Percentiles rank a stretch among this genome's conserved stretches.
phyloP scores from a whole-genome alignment of 495 filamentous ascomycete species.

The Halenospora varia region DNA sequence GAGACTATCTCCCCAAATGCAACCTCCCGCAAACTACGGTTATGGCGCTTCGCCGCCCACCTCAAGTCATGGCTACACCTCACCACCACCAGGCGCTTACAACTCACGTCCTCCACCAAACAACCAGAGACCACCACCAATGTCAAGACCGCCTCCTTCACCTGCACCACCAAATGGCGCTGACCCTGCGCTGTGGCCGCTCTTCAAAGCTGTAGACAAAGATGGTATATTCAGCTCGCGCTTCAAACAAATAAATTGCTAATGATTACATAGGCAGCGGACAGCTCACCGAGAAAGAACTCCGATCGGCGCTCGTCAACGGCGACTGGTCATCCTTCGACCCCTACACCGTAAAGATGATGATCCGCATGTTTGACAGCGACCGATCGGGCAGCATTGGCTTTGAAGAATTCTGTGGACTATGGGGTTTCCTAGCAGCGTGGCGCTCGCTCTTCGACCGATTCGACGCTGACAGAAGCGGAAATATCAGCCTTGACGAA shows the following conservation, averaged over 20 bases:
- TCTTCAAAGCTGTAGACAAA: constrained; percentile 91
- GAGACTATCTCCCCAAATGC: constrained; percentile 21
- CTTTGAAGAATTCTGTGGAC: constrained; percentile 91
- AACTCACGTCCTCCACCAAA: constrained; percentile 37
- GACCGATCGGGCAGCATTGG: constrained; percentile 84
- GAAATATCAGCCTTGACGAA: constrained; percentile 80
- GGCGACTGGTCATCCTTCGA: constrained; percentile 94
- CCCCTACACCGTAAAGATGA: constrained; percentile 94
- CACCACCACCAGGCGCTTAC: constrained; percentile 38
- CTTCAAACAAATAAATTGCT: not conserved
- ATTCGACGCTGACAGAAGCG: constrained; percentile 84
- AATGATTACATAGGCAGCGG: constrained; percentile 55
- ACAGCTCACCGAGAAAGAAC: constrained; percentile 80
- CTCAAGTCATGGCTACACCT: constrained; percentile 26
- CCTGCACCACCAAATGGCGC: constrained; percentile 59
- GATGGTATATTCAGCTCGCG: too few relatives aligned
- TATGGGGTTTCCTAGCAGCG: constrained; percentile 92
- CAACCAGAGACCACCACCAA: constrained; percentile 14
- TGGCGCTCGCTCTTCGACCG: constrained; percentile 94
- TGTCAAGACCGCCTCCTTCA: constrained; percentile 38
- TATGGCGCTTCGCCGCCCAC: constrained; percentile 17
- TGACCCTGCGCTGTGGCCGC: constrained; percentile 71
- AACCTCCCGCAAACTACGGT: constrained; percentile 21
- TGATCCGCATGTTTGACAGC: constrained; percentile 98
- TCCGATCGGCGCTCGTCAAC: constrained; percentile 90